These are phyloP conservation scores for Fraxinus paxiana DNA, from an alignment of 305 asterid species.

Conservation along the genomic window DNA sequence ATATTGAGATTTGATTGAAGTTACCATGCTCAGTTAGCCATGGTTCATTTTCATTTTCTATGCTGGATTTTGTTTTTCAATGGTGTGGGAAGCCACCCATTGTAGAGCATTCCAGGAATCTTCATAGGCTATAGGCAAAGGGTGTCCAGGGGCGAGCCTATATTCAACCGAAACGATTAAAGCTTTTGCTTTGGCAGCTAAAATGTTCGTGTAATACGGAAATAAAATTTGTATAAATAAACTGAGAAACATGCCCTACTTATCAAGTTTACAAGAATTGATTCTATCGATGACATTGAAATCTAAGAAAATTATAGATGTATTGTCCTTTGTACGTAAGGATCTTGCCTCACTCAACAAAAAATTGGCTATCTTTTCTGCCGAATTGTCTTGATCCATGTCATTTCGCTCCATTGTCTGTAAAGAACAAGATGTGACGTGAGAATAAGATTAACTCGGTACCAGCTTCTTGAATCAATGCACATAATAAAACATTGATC, in stretches of 20 bases:
- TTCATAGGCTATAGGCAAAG: conserved; percentile 33
- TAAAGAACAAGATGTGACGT: background rate
- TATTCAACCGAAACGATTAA: conserved; percentile 37
- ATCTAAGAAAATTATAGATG: conserved; percentile 79
- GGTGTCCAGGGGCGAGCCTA: conserved; percentile 37
- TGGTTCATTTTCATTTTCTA: background rate
- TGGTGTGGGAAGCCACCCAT: conserved; percentile 28
- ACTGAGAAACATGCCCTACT: conserved; percentile 26
- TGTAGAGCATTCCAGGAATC: conserved; percentile 35
- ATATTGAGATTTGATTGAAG: conserved; percentile 12
- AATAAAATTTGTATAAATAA: conserved; percentile 27
- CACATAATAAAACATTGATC: background rate
- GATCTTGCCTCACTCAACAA: conserved; percentile 80
- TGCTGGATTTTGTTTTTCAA: background rate
- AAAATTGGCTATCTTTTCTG: conserved; percentile 62
- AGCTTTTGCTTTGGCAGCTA: conserved; percentile 32
- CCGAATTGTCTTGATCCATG: conserved; percentile 36
- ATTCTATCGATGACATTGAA: conserved; percentile 44
- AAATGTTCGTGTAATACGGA: conserved; percentile 7
- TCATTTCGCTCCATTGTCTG: conserved; percentile 56
- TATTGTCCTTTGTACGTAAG: conserved; percentile 81
- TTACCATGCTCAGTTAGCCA: conserved; percentile 38
- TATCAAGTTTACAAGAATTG: conserved; percentile 43
- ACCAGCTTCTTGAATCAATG: background rate
- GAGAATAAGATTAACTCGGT: background rate